Conservation (phyloP, 139 green algal genomes). For the Haematococcus lacustris region DNA sequence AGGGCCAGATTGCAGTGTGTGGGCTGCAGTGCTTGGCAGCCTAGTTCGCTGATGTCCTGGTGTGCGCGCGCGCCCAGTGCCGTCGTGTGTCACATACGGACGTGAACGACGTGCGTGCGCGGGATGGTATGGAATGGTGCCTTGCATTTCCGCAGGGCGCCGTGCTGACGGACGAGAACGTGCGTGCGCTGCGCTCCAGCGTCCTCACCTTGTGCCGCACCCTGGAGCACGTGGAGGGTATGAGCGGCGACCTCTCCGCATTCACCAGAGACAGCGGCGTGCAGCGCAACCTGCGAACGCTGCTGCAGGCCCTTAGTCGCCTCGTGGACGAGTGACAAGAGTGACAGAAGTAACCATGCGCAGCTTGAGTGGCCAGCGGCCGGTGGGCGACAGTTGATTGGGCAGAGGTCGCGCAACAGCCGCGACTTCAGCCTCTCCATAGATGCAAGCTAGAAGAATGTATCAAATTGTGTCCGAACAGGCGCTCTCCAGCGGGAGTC, state of each 20-base stretch:
- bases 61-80: background rate
- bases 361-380: too few species aligned
- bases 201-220: constrained; percentile 68
- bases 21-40: background rate
- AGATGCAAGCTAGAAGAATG: too few species aligned
- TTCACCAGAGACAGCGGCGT: constrained; percentile 70
- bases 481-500: too few species aligned
- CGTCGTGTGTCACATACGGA: constrained; percentile 6
- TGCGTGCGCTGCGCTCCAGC: constrained; percentile 59
- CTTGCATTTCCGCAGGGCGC: constrained; percentile 8
- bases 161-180: constrained; percentile 90
- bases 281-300: constrained; percentile 73
- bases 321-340: constrained; percentile 78
- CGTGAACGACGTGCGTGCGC: background rate
- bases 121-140: background rate
- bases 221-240: constrained; percentile 68
- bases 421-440: too few species aligned
- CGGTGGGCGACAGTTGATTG: too few species aligned
- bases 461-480: too few species aligned
- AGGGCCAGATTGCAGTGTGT: too few species aligned
- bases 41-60: background rate
- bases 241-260: constrained; percentile 54
- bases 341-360: too few species aligned
- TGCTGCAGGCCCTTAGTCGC: constrained; percentile 75
- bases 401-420: too few species aligned